A percentile compares a stretch with the other conserved stretches of the same genome.
These are phyloP conservation scores for Starmerella apis DNA, from an alignment of 805 yeast species.

Conservation along the genomic window DNA sequence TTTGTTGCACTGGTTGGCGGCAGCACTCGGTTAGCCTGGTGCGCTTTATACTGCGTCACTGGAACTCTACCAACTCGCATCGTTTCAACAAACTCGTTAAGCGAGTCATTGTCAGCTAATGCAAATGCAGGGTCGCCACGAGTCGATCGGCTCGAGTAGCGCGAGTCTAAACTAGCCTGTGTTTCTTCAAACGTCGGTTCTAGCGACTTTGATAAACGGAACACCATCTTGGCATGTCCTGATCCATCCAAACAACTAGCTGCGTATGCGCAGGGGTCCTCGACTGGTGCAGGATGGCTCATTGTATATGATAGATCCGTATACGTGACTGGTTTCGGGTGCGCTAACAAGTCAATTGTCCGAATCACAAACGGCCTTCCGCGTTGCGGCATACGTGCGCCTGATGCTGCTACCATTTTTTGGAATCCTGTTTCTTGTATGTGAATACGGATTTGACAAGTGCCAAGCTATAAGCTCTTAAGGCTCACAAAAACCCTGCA, in stretches of 20 bases:
- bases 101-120: conserved; percentile 10
- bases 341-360: conserved; percentile 23
- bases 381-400: conserved; percentile 6
- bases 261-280: conserved; percentile 27
- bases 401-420: conserved; percentile 1
- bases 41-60: conserved; percentile 11
- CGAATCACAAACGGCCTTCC: conserved; percentile 7
- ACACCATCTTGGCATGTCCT: conserved; percentile 21
- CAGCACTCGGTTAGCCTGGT: conserved; percentile 4
- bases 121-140: conserved; percentile 15
- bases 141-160: conserved; percentile 9
- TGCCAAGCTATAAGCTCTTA: too few species aligned
- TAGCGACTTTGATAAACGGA: conserved; percentile 24
- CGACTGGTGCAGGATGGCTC: conserved; percentile 20
- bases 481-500: not conserved
- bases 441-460: too few species aligned
- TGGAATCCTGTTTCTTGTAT: too few species aligned
- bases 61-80: conserved; percentile 12
- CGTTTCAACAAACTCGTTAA: conserved; percentile 5
- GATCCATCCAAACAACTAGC: conserved; percentile 25
- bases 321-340: conserved; percentile 25
- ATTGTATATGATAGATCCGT: conserved; percentile 28
- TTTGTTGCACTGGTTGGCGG: not conserved
- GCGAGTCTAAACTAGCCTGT: conserved; percentile 16
- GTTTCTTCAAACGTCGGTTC: conserved; percentile 30